Evolutionary conservation across 306 rosid species (phyloP), one percentile per base, ranked within the genome.

Genomic region (Cucumis hystrix): DNA sequence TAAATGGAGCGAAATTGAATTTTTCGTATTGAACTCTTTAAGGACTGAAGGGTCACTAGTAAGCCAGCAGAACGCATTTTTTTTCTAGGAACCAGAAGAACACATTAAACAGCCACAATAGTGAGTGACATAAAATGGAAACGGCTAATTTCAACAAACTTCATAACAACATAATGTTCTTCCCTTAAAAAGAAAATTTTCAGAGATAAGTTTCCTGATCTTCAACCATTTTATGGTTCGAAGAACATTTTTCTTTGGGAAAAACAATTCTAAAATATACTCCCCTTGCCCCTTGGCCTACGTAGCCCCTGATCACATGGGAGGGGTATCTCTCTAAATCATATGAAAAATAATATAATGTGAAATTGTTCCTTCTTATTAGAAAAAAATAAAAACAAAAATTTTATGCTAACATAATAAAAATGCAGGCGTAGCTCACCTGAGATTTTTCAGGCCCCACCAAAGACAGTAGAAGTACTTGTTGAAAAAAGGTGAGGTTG

Each of bases 401-500:
- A 23, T 1, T 45, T 11, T 68, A 12, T 43, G 14, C 25, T 43
- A 6, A 43, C 56, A 41, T 40, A 43, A 20, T 43, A 13, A 7
- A 21, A 70, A 70, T 23, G 76, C 59, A 70, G 41, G 59, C 28
- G 20, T 61, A 62, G 59, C 68, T 70, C 80, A 87, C 99, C 99
- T 95, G 56, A 95, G 82, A 84, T 92, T 95, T 76, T 89, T 87
- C 67, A 92, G 78, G 20, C 92, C 92, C 92, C 92, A 88, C 92
- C 92, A 88, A 72, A 88, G 92, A 52, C 92, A 88, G 65, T 84
- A 95, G 70, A 90, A 89, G 85, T 88, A 95, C 78, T 88, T 91
- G 85, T 92, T 87, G 69, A 92, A 81, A 86, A 95, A 95, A n/a
- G 88, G 43, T 0, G 93, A 87, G 72, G 87, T 85, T 64, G 93